These are phyloP conservation scores for Xerocomellus intermedius DNA, from an alignment of 768 basidiomycete genomes.

Conservation along the genomic window DNA sequence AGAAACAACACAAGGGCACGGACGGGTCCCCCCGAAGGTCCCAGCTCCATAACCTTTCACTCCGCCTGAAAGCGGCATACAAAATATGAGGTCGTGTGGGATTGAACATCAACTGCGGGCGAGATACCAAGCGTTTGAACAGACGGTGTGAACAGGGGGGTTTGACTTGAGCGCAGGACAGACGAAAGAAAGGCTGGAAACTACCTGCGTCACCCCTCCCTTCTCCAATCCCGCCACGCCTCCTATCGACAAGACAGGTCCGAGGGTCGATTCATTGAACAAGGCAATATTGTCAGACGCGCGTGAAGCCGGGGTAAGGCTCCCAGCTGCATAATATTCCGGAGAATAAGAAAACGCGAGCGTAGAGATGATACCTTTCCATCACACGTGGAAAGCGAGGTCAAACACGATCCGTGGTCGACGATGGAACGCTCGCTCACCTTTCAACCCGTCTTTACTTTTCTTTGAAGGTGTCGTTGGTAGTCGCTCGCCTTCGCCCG, in stretches of 20 bases:
- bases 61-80: slow-evolving; percentile 75
- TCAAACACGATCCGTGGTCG: background rate
- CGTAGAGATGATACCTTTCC: slow-evolving; percentile 81
- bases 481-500: slow-evolving; percentile 72
- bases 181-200: background rate
- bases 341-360: slow-evolving; percentile 71
- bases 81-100: slow-evolving; percentile 67
- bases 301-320: slow-evolving; percentile 50
- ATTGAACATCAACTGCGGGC: slow-evolving; percentile 69
- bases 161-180: background rate
- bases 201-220: slow-evolving; percentile 51
- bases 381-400: background rate
- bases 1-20: slow-evolving; percentile 40
- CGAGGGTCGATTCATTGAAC: slow-evolving; percentile 58
- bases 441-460: slow-evolving; percentile 85
- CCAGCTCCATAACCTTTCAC: slow-evolving; percentile 64
- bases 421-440: slow-evolving; percentile 35
- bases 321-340: slow-evolving; percentile 79
- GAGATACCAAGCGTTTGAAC: background rate
- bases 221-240: slow-evolving; percentile 42
- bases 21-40: slow-evolving; percentile 66
- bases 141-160: background rate
- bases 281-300: slow-evolving; percentile 57
- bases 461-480: slow-evolving; percentile 72
- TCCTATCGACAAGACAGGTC: slow-evolving; percentile 61